A percentile compares a stretch with the other conserved stretches of the same genome.
These are phyloP conservation scores for Ceratobasidium sp. DNA, from an alignment of 1,284 basidiomycete species.

Conservation along the genomic window DNA sequence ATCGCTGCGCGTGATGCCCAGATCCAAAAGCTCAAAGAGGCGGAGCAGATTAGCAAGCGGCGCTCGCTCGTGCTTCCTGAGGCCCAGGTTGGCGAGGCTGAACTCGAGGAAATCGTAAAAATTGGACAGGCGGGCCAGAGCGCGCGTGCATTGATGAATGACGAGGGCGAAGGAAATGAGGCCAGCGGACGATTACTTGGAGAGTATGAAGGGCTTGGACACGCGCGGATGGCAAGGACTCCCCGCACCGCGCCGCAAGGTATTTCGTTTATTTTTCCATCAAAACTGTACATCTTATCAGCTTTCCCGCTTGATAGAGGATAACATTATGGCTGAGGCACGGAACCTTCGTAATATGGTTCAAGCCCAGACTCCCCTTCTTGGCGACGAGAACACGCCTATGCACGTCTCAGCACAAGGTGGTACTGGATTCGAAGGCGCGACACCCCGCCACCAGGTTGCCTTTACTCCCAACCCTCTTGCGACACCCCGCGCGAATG, in stretches of 20 bases:
- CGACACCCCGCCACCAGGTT: conserved; percentile 89
- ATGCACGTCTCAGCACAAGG: conserved; percentile 82
- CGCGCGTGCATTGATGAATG: conserved; percentile 83
- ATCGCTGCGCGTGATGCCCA: too few relatives aligned
- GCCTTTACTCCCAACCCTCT: conserved; percentile 97
- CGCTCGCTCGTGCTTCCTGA: too few relatives aligned
- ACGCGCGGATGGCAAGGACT: conserved; percentile 91
- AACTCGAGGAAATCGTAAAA: too few relatives aligned
- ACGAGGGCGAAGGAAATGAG: conserved; percentile 76
- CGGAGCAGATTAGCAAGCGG: too few relatives aligned
- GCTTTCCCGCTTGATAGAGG: conserved; percentile 70
- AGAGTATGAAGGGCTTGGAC: conserved; percentile 91
- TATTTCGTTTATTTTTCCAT: conserved; percentile 60
- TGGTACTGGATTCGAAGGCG: conserved; percentile 91
- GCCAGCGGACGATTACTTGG: conserved; percentile 90
- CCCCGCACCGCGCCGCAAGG: conserved; percentile 92
- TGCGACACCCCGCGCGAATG: conserved; percentile 77
- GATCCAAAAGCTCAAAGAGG: too few relatives aligned
- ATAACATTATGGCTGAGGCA: conserved; percentile 94
- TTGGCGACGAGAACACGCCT: too few relatives aligned
- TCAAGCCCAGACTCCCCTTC: too few relatives aligned
- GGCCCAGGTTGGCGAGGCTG: too few relatives aligned
- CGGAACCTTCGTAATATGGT: conserved; percentile 95
- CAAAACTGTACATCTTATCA: conserved; percentile 33
- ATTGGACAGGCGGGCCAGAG: conserved; percentile 91